Conservation (phyloP, 148 eudicot species). For the Persicaria maculosa region DNA sequence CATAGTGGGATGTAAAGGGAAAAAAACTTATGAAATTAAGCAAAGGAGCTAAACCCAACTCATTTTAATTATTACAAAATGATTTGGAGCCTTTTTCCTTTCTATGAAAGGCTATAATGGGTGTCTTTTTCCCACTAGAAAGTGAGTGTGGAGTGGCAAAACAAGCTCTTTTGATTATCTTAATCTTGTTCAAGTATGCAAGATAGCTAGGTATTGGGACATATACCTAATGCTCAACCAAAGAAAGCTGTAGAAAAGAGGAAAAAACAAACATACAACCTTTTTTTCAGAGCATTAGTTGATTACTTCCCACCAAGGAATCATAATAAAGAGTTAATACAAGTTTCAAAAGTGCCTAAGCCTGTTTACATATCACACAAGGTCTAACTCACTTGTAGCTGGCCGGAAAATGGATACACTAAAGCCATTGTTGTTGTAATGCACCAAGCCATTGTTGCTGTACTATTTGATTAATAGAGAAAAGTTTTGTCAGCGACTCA, state of each 20-base stretch:
- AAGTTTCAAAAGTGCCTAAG: no score
- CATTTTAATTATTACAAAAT: constrained; percentile 3
- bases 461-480: no score
- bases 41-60: constrained; percentile 3
- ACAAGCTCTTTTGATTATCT: background rate
- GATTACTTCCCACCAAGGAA: no score
- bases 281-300: background rate
- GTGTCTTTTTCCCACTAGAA: background rate
- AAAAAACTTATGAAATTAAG: background rate
- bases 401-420: no score
- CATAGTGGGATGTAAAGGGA: background rate
- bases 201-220: background rate
- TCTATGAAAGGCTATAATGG: background rate
- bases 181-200: background rate
- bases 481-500: no score
- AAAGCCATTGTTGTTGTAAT: no score
- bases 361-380: no score
- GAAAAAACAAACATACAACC: background rate
- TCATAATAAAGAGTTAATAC: no score
- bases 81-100: background rate
- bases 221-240: background rate
- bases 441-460: no score
- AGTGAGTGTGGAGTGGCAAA: background rate
- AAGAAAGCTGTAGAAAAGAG: background rate
- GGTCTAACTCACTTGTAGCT: no score